A percentile compares a stretch with the other conserved stretches of the same genome.
phyloP scores from a whole-genome alignment of 495 filamentous ascomycete genomes.

The Entonaema liquescens region DNA sequence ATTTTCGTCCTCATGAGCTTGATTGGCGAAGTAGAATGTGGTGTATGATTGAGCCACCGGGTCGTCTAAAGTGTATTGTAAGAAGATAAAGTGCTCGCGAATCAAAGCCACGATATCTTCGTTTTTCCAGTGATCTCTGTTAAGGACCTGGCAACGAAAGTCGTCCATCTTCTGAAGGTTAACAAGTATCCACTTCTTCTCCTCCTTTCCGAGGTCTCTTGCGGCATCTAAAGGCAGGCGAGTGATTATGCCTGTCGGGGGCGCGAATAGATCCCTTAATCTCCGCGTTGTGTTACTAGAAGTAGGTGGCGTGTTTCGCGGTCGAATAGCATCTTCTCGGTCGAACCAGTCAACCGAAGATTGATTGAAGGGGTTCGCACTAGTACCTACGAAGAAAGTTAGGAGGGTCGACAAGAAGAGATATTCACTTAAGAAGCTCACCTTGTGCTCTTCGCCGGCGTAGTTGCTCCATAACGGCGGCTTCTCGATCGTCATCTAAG shows the following conservation, averaged over 20 bases:
- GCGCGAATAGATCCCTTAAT: slow-evolving; percentile 89
- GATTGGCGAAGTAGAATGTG: slow-evolving; percentile 85
- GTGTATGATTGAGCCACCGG: slow-evolving; percentile 78
- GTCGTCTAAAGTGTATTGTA: slow-evolving; percentile 89
- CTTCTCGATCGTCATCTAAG: slow-evolving; percentile 65
- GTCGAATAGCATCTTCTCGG: slow-evolving; percentile 36
- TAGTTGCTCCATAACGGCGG: slow-evolving; percentile 72
- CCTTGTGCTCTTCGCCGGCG: slow-evolving; percentile 58
- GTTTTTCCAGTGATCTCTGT: slow-evolving; percentile 96
- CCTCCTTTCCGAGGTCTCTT: slow-evolving; percentile 81
- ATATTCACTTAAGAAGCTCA: slow-evolving; percentile 36
- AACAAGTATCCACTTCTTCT: slow-evolving; percentile 91
- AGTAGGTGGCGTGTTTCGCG: background rate
- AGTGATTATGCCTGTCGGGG: slow-evolving; percentile 87
- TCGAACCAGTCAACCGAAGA: slow-evolving; percentile 75
- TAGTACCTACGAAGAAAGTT: slow-evolving; percentile 17
- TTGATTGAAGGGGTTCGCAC: slow-evolving; percentile 84
- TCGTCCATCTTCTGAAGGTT: slow-evolving; percentile 92
- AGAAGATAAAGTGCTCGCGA: slow-evolving; percentile 91
- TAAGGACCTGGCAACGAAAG: slow-evolving; percentile 91
- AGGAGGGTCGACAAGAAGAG: background rate
- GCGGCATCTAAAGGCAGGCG: slow-evolving; percentile 79
- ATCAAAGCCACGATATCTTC: slow-evolving; percentile 77
- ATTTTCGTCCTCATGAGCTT: slow-evolving; percentile 72
- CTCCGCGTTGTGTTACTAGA: slow-evolving; percentile 48